phyloP scores from a whole-genome alignment of 208 protist genomes.

The Trypanosoma lewisi region DNA sequence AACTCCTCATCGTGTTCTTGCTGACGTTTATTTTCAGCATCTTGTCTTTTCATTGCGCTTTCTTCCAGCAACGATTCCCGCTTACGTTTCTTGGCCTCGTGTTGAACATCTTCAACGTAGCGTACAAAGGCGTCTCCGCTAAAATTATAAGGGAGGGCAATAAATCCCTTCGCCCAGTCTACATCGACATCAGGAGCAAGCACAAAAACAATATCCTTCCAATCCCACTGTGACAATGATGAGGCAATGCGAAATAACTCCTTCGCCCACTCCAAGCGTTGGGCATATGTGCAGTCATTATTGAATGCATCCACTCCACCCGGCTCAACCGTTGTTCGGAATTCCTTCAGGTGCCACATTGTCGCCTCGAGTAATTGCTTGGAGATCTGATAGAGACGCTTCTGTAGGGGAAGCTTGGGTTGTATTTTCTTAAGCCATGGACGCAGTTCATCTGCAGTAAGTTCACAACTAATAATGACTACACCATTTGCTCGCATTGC shows the following conservation, averaged over 20 bases:
- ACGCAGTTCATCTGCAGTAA: slow-evolving; percentile 51
- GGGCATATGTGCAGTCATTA: slow-evolving; percentile 90
- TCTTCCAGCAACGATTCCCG: slow-evolving; percentile 54
- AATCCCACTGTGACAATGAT: slow-evolving; percentile 84
- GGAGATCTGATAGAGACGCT: slow-evolving; percentile 78
- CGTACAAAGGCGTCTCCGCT: slow-evolving; percentile 82
- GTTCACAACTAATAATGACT: slow-evolving; percentile 59
- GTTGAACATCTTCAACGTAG: slow-evolving; percentile 86
- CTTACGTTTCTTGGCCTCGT: slow-evolving; percentile 59
- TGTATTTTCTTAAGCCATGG: slow-evolving; percentile 66
- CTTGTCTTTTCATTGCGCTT: slow-evolving; percentile 48
- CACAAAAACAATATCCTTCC: slow-evolving; percentile 86
- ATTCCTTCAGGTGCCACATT: slow-evolving; percentile 88
- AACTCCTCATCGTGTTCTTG: slow-evolving; percentile 53
- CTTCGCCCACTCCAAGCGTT: slow-evolving; percentile 86
- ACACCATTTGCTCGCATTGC: slow-evolving; percentile 89
- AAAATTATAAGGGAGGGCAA: slow-evolving; percentile 85
- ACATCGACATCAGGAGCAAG: slow-evolving; percentile 78
- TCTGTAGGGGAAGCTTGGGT: slow-evolving; percentile 76
- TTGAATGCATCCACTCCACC: slow-evolving; percentile 83
- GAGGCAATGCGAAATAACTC: slow-evolving; percentile 83
- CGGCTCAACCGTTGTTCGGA: slow-evolving; percentile 73
- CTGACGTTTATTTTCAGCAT: slow-evolving; percentile 42
- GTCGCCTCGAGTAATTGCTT: slow-evolving; percentile 90
- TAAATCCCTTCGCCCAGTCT: slow-evolving; percentile 64